These are phyloP conservation scores for Boechera retrofracta DNA, from an alignment of 345 rosid genomes.

Conservation along the genomic window DNA sequence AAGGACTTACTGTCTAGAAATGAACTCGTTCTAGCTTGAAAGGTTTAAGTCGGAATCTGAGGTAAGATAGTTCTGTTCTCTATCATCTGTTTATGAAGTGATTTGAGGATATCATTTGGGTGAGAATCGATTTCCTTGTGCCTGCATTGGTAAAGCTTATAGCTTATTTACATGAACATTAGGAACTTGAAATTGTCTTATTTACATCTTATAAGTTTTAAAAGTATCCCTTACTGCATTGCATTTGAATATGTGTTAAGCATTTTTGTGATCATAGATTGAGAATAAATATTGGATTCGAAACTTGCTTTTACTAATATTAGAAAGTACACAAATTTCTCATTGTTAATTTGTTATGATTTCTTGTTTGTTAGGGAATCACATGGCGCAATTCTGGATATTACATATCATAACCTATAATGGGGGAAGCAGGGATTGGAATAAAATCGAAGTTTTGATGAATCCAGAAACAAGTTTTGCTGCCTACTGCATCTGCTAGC, in stretches of 20 bases:
- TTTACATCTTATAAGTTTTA: too few species aligned
- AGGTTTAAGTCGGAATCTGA: constrained; percentile 19
- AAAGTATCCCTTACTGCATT: too few species aligned
- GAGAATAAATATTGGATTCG: too few species aligned
- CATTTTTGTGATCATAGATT: too few species aligned
- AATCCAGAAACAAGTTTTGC: constrained; percentile 36
- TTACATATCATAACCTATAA: constrained; percentile 8
- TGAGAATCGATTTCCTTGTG: too few species aligned
- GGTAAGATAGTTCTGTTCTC: constrained; percentile 42
- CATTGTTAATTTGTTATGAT: too few species aligned
- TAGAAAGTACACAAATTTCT: too few species aligned
- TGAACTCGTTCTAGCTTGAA: constrained; percentile 83
- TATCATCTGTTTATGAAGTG: constrained; percentile 9
- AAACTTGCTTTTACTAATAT: too few species aligned
- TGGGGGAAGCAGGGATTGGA: constrained; percentile 32
- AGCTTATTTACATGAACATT: too few species aligned
- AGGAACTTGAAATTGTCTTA: too few species aligned
- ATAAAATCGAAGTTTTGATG: constrained; percentile 28
- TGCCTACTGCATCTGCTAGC: constrained; percentile 43
- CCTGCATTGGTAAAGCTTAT: too few species aligned
- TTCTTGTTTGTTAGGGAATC: constrained; percentile 9
- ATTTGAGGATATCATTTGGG: not conserved
- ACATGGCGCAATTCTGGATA: not conserved
- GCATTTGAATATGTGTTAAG: too few species aligned
- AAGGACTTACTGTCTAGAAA: constrained; percentile 93